phyloP scores from a whole-genome alignment of 768 basidiomycete species.

The Naganishia kalamii region DNA sequence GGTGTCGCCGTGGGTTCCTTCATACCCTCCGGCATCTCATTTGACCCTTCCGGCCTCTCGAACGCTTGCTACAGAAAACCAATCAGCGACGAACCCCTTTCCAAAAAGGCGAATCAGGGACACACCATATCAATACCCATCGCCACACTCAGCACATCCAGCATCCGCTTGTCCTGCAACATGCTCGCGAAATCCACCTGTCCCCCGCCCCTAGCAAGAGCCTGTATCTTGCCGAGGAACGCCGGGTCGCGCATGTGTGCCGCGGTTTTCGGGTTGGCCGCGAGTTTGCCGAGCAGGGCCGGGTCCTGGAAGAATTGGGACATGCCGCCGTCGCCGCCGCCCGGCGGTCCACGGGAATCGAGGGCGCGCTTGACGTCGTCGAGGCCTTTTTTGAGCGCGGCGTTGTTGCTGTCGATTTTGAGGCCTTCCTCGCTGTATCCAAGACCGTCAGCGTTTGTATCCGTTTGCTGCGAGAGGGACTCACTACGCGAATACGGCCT shows the following conservation, averaged over 20 bases:
- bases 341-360: conserved; percentile 51
- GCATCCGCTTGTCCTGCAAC: conserved; percentile 81
- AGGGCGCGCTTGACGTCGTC: conserved; percentile 82
- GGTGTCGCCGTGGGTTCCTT: conserved; percentile 18
- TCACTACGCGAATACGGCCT: conserved; percentile 72
- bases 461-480: background rate
- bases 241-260: conserved; percentile 75
- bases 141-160: conserved; percentile 70
- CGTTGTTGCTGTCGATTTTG: conserved; percentile 66
- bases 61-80: conserved; percentile 56
- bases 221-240: conserved; percentile 63
- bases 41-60: conserved; percentile 73
- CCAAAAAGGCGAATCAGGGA: background rate
- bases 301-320: conserved; percentile 78
- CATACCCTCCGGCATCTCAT: conserved; percentile 63
- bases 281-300: conserved; percentile 72
- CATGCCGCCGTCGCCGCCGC: conserved; percentile 53
- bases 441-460: too few species aligned
- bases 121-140: conserved; percentile 79
- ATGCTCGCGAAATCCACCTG: conserved; percentile 49
- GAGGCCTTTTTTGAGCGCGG: conserved; percentile 75
- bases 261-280: conserved; percentile 75
- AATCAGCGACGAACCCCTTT: background rate
- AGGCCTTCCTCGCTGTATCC: conserved; percentile 59
- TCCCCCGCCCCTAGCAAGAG: conserved; percentile 33